Evolutionary conservation across 306 rosid species (phyloP).

Genomic region (Prunus davidiana): DNA sequence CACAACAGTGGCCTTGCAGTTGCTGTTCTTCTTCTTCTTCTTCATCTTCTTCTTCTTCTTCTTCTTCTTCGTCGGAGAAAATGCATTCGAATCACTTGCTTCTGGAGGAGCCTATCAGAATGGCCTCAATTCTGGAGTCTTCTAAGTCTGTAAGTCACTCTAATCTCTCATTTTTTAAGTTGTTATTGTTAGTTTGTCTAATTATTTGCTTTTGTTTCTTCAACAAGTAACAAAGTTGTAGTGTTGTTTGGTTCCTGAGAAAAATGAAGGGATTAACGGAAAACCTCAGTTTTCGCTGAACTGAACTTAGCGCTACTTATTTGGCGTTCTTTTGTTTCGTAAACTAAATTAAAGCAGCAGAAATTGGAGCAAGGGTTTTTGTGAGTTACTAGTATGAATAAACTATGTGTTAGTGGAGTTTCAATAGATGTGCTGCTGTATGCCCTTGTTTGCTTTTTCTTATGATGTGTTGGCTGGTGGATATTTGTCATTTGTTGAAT

Average conservation of each 20-base stretch:
- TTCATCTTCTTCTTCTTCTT: neutral
- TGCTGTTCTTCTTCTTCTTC: neutral
- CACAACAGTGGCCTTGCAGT: neutral
- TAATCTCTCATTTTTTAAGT: neutral
- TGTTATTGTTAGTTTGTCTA: neutral
- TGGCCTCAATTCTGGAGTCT: slow-evolving; percentile 78
- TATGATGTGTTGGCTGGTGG: neutral
- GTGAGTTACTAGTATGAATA: neutral
- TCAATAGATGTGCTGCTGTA: neutral
- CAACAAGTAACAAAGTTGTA: neutral
- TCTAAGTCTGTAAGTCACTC: slow-evolving; percentile 61
- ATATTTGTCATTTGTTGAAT: neutral
- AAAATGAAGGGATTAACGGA: neutral
- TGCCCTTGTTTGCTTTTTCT: neutral
- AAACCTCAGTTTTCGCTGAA: neutral
- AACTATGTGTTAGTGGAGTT: neutral
- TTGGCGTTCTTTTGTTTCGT: neutral
- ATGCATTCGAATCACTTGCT: slow-evolving; percentile 66
- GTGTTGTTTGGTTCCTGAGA: slow-evolving; percentile 10
- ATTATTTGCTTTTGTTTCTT: neutral
- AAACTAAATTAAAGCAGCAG: neutral
- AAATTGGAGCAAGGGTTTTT: neutral
- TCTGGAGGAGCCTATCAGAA: slow-evolving; percentile 81
- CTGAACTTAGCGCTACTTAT: neutral
- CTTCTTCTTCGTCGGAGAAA: neutral